Evolutionary conservation across 106 monocot species (phyloP), one percentile per base, ranked within the genome.

Genomic region (Acanthochlamys bracteata): DNA sequence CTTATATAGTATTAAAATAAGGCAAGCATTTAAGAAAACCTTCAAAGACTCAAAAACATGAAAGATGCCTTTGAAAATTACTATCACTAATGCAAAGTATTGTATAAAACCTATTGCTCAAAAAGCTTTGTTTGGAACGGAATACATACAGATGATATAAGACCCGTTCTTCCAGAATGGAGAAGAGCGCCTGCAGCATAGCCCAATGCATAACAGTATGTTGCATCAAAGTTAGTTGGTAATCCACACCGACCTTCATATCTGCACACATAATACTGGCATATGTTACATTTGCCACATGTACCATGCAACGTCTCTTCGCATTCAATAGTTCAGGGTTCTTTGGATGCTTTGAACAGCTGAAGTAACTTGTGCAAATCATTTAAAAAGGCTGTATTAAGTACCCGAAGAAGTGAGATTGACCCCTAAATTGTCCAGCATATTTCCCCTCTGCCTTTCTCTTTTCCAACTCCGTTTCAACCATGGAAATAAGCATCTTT

Each of bases 161-260:
- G 82, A 39, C 95, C 95, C 47, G 95, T 95, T 57, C 74, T 95
- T 53, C 95, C 90, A 66, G 80, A 73, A 49, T 87, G 90, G 11
- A 95, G 82, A 39, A 95, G 84, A 66, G 82, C 90, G 53, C 79
- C 95, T 59, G 95, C 84, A 71, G 64, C 95, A 80, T 76, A 95
- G 39, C 95, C 95, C 65, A 95, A 73, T 4, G 95, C 84, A 76
- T 95, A 90, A 75, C 95, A 95, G 74, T 95, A 95, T 12, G 81
- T 76, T 3, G 95, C 52, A 83, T 95, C 95, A 80, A 95, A 95
- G 67, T 90, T 95, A 65, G 95, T 90, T 21, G 95, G 95, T 70
- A 90, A 76, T 24, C 95, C 95, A 73, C 95, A 95, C 67, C 95
- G 80, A 68, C 95, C 95, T 78, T 95, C 95, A 46, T 95, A 95